Evolutionary conservation across 2,329 filamentous ascomycete genomes (phyloP), one percentile per base, ranked within the genome.

Genomic region (Pseudocercospora eumusae): DNA sequence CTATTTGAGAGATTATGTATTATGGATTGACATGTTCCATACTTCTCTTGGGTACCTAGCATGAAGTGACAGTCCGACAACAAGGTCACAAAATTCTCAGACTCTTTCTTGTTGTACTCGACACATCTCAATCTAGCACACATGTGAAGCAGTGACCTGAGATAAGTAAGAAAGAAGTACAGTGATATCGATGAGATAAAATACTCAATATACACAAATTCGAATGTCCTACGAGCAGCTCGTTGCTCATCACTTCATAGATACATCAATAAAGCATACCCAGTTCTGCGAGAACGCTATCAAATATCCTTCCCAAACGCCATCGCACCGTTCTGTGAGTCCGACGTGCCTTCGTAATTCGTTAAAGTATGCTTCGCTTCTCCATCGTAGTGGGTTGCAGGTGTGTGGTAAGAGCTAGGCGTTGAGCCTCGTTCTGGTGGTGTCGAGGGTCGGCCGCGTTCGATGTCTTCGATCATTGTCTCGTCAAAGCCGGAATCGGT

Each of bases 401-500:
- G 57, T 8, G 61, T 58, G 47, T 60, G 52, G 28, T 53, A 63
- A 28, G 57, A 36, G 7, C 33, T 28, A 25, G 57, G 57, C 40
- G 50, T 60, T 10, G 52, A 54, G 15, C 44, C 28, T 20, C 54
- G 56, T 15, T 59, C 27, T 28, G 21, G 27, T 8, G 61, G 60
- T 31, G 57, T 42, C 15, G 31, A 54, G 23, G 52, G 57, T 54
- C 54, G 57, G 21, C 56, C 56, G 28, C 55, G 49, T 42, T 65
- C 65, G n/a, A 63, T 40, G 7, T 63, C 61, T 61, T 87, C 80
- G 6, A 88, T 76, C 0, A 79, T 80, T 20, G 87, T 81, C 53
- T 77, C 75, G 52, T 75, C 75, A 56, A 77, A 76, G 10, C 75
- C 75, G 5, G 75, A 76, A 55, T 77, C 75, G 28, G 72, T 72